Conservation (phyloP, 306 rosid species). For the Fragaria ananassa region DNA sequence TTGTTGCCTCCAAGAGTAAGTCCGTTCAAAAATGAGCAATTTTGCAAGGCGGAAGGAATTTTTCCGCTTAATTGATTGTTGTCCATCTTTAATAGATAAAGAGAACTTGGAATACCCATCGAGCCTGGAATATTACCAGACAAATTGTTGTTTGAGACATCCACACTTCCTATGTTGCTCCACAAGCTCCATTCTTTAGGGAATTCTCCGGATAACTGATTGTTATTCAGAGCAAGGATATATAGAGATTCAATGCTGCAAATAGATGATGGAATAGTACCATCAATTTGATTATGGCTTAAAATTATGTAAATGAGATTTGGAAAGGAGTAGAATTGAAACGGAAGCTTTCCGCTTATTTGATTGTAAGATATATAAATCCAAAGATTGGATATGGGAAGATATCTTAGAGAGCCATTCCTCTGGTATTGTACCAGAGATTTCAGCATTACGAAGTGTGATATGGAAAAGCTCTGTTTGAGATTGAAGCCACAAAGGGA, state of each 20-base stretch:
- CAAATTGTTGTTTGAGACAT: not conserved
- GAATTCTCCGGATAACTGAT: not conserved
- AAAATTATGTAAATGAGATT: not conserved
- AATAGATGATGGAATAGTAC: not conserved
- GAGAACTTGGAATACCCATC: not conserved
- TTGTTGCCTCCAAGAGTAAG: not conserved
- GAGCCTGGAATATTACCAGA: not conserved
- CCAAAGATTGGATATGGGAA: too few species aligned
- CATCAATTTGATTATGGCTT: not conserved
- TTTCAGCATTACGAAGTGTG: too few species aligned
- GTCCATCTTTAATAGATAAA: fast-evolving
- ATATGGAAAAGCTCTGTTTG: not conserved
- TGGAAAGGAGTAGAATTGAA: too few species aligned
- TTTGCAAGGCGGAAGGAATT: not conserved
- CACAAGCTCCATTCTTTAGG: not conserved
- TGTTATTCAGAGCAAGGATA: fast-evolving
- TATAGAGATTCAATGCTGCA: fast-evolving
- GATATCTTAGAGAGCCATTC: too few species aligned
- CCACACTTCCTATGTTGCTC: not conserved
- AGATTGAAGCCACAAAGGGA: not conserved
- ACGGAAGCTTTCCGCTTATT: too few species aligned
- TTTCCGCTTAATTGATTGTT: not conserved
- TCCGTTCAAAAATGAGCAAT: fast-evolving
- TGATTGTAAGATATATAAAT: too few species aligned
- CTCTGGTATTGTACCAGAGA: too few species aligned